Conservation (phyloP, 2,329 filamentous ascomycete genomes). For the Penicillium griseofulvum region DNA sequence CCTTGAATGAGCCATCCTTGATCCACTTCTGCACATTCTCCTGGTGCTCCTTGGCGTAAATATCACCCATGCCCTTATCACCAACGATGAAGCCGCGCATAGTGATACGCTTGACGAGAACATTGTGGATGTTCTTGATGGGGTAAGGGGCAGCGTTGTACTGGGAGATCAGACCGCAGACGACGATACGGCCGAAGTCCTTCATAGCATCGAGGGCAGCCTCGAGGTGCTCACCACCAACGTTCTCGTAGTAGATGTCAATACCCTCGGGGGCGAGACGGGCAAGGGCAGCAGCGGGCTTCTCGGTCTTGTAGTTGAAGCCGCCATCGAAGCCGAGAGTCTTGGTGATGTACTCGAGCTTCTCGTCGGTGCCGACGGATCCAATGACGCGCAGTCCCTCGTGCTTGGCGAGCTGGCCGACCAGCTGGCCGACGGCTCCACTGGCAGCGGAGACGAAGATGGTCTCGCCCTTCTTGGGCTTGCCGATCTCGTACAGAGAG, state of each 20-base stretch:
- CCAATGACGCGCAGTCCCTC: slow-evolving; percentile 78
- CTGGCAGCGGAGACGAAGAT: slow-evolving; percentile 79
- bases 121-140: slow-evolving; percentile 62
- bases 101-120: slow-evolving; percentile 65
- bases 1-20: slow-evolving; percentile 70
- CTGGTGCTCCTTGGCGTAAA: slow-evolving; percentile 69
- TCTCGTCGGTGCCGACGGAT: slow-evolving; percentile 74
- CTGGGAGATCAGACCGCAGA: slow-evolving; percentile 68
- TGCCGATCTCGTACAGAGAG: slow-evolving; percentile 70
- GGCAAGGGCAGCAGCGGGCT: slow-evolving; percentile 63
- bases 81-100: slow-evolving; percentile 74
- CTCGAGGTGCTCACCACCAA: slow-evolving; percentile 71
- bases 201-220: slow-evolving; percentile 66
- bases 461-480: slow-evolving; percentile 73
- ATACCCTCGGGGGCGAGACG: slow-evolving; percentile 73
- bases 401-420: slow-evolving; percentile 79
- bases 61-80: slow-evolving; percentile 63
- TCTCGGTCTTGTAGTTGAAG: slow-evolving; percentile 88
- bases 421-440: slow-evolving; percentile 77
- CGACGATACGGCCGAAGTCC: slow-evolving; percentile 62
- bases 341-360: slow-evolving; percentile 70
- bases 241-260: slow-evolving; percentile 82
- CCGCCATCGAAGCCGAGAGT: slow-evolving; percentile 69
- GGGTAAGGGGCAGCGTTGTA: slow-evolving; percentile 72
- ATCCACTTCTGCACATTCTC: slow-evolving; percentile 75